Percentiles rank a stretch among this genome's conserved stretches.
Evolutionary conservation across 768 basidiomycete genomes (phyloP).

Genomic region (Leccinum disarticulatum): DNA sequence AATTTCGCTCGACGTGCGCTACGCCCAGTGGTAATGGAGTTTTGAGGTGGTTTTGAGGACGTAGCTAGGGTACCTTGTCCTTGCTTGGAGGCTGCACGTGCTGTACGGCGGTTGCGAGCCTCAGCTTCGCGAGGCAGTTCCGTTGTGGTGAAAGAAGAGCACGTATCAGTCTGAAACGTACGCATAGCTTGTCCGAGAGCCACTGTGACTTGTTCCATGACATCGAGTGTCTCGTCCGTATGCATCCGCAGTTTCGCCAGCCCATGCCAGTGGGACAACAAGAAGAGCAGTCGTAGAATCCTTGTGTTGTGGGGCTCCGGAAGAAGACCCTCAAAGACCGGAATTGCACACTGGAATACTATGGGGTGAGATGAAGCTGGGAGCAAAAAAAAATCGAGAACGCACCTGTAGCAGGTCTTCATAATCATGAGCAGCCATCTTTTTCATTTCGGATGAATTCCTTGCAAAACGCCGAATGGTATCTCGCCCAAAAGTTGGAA

Average conservation of each 20-base stretch:
- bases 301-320: not conserved
- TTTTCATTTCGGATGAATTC: not conserved
- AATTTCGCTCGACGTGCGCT: not conserved
- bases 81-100: not conserved
- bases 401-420: not conserved
- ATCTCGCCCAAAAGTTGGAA: not conserved
- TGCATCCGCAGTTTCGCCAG: not conserved
- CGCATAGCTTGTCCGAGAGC: not conserved
- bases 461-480: not conserved
- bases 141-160: not conserved
- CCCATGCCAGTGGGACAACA: not conserved
- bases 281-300: not conserved
- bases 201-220: not conserved
- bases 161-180: not conserved
- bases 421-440: not conserved
- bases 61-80: not conserved
- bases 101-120: not conserved
- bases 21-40: not conserved
- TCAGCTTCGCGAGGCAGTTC: not conserved
- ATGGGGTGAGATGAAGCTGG: too few species aligned
- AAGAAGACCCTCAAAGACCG: not conserved
- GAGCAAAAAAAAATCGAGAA: too few species aligned
- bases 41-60: not conserved
- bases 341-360: not conserved
- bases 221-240: not conserved